Base-by-base conservation (phyloP, 768 basidiomycete species). In the Boletus pseudopeckii region DNA sequence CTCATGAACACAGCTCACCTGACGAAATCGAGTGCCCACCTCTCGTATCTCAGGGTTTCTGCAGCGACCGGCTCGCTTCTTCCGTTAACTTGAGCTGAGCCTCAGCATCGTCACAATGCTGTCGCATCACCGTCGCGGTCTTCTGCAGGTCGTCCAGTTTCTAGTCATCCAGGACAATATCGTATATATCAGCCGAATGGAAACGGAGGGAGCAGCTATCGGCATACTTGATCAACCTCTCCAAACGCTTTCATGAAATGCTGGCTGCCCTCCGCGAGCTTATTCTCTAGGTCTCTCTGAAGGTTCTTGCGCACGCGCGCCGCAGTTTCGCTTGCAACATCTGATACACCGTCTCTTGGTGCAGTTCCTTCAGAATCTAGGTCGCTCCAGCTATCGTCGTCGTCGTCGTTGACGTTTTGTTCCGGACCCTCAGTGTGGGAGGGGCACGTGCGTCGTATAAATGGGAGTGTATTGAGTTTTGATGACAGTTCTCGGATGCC, bases 201-300 rank as follows among this genome's bases (percentile, higher is more conserved):
- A 48, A 42, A 40, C 26, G 49, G 18, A 54, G 43, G 49, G 18
- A 55, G 45, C 43, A 38, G 46, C 36, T 22, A 41, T 24, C 18
- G 41, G 57, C 90, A 60, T 68, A 96, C 96, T 73, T 90, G 79
- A 74, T 98, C 90, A 34, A 98, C 92, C 60, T 93, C 86, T 20
- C 84, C 84, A 57, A 98, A 88, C 0, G 90, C 92, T 26, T 80
- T 79, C 51, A 98, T 68, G 68, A 99, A 97, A 58, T 83, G 81
- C 43, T 80, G 78, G 59, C 92, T 94, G 6, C 91, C 91, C 49
- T 88, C 83, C 0, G 88, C 83, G 42, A 98, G 77, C 67, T 84
- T 88, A 45, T 74, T 77, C 66, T 98, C 94, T 68, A 96, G 83
- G 68, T 98, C 94, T 56, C 86, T 77, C 41, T 90, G 80, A 50